Evolutionary conservation across 2,329 filamentous ascomycete species (phyloP), one percentile per base, ranked within the genome.

Genomic region (Colletotrichum sp.): DNA sequence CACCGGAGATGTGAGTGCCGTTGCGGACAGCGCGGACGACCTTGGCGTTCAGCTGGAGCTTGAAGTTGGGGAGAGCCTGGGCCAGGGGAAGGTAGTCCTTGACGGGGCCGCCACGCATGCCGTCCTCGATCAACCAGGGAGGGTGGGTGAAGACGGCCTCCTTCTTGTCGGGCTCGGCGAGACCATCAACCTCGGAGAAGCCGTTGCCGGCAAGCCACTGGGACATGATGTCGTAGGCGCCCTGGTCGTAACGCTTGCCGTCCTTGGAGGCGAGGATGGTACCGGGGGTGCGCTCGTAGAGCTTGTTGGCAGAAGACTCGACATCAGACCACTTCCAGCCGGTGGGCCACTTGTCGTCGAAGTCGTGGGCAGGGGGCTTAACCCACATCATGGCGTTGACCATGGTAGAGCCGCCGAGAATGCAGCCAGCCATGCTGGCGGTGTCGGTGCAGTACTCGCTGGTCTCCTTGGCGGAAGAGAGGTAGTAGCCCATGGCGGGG

Each of bases 71-170:
- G 1, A 78, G 66, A 32, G 72, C 68, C 48, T 83, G 82, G 2
- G 83, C 83, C 9, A 84, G 78, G 3, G 84, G 81, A 0, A 87
- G 81, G 76, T 89, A 90, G 5, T 83, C 83, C 26, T 72, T 73
- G 34, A 77, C 73, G 15, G 78, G 78, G 3, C 78, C 77, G 26
- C 70, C 78, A n/a, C 78, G 78, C 16, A 77, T 26, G 10, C 75
- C 75, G 55, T 79, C 52, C 58, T 72, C 26, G 12, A 79, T 78
- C 43, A 77, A 30, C 78, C 78, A 79, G 8, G 74, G 62, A 38
- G 78, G 78, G 67, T 79, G 73, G 18, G 75, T 77, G 73, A 77
- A 79, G 13, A 75, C 76, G 6, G 71, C 28, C 10, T 76, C 67
- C 75, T 79, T 79, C 32, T 75, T 75, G 24, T 79, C 65, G 6